These are phyloP conservation scores for Astrocystis sublimbata DNA, from an alignment of 495 filamentous ascomycete species.

Conservation along the genomic window DNA sequence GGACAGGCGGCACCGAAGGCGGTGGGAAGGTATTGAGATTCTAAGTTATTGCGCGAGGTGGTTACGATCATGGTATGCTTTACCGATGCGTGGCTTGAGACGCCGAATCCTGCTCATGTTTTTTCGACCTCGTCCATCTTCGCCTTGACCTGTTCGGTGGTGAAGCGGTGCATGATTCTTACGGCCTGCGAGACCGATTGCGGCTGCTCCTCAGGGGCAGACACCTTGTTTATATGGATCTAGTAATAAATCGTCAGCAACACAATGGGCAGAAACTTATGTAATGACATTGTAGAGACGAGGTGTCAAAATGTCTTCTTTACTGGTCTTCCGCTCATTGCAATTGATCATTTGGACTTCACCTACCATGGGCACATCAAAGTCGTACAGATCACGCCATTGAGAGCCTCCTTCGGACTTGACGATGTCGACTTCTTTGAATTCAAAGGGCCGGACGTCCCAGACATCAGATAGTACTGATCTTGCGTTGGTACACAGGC, in stretches of 20 bases:
- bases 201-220: slow-evolving; percentile 46
- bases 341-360: too few relatives aligned
- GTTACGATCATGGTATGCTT: neutral
- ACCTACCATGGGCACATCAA: slow-evolving; percentile 82
- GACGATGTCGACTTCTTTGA: slow-evolving; percentile 80
- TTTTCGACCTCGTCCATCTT: slow-evolving; percentile 68
- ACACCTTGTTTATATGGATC: slow-evolving; percentile 66
- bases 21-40: slow-evolving; percentile 34
- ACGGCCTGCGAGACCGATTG: slow-evolving; percentile 58
- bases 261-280: too few relatives aligned
- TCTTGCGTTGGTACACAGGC: slow-evolving; percentile 76
- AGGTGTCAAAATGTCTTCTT: too few relatives aligned
- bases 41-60: slow-evolving; percentile 1
- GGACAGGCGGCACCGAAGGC: slow-evolving; percentile 38
- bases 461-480: slow-evolving; percentile 67
- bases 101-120: slow-evolving; percentile 18
- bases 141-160: slow-evolving; percentile 63
- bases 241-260: slow-evolving; percentile 26
- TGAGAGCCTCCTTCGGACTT: slow-evolving; percentile 53
- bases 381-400: slow-evolving; percentile 85
- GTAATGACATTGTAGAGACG: too few relatives aligned
- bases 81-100: neutral
- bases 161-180: slow-evolving; percentile 86
- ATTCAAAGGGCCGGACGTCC: slow-evolving; percentile 69
- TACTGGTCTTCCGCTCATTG: too few relatives aligned